These are phyloP conservation scores for Penicillium psychrosexuale DNA, from an alignment of 2,329 filamentous ascomycete genomes.

Conservation along the genomic window DNA sequence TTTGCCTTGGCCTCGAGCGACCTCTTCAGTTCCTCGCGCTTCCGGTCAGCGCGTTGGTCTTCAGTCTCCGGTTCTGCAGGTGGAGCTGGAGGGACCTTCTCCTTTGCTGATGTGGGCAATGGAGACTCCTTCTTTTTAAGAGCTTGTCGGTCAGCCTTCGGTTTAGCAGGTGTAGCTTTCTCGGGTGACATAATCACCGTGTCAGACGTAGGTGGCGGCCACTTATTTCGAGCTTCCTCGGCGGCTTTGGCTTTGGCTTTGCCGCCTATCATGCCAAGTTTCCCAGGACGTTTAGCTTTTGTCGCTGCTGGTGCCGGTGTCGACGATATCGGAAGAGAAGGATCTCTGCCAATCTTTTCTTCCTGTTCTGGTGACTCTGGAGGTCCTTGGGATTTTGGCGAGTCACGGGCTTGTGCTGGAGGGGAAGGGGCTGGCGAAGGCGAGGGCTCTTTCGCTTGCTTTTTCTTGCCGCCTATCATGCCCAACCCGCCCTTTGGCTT, in stretches of 20 bases:
- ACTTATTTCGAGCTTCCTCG: not conserved
- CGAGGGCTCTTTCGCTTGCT: conserved; percentile 13
- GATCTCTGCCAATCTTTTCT: not conserved
- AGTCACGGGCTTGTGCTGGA: not conserved
- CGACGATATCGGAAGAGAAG: conserved; percentile 7
- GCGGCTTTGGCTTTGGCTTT: conserved; percentile 21
- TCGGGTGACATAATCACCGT: not conserved
- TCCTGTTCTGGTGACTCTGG: not conserved
- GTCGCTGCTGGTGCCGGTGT: conserved; percentile 4
- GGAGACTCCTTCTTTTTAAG: conserved; percentile 1
- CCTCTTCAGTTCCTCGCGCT: conserved; percentile 56
- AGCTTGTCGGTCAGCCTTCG: not conserved
- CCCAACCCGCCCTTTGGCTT: conserved; percentile 12
- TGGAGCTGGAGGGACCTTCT: not conserved
- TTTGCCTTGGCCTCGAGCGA: conserved; percentile 52
- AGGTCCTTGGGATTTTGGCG: conserved; percentile 4
- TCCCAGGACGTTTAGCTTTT: conserved; percentile 26
- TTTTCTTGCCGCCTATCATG: conserved; percentile 20
- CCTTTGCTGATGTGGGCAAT: not conserved
- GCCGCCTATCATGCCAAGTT: conserved; percentile 39
- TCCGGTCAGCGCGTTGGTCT: conserved; percentile 54
- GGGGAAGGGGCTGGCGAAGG: conserved; percentile 14
- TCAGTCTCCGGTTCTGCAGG: conserved; percentile 35
- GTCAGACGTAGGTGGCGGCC: not conserved
- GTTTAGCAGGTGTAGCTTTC: not conserved